Conservation (phyloP, 2,329 filamentous ascomycete genomes). For the Fusarium camptoceras region DNA sequence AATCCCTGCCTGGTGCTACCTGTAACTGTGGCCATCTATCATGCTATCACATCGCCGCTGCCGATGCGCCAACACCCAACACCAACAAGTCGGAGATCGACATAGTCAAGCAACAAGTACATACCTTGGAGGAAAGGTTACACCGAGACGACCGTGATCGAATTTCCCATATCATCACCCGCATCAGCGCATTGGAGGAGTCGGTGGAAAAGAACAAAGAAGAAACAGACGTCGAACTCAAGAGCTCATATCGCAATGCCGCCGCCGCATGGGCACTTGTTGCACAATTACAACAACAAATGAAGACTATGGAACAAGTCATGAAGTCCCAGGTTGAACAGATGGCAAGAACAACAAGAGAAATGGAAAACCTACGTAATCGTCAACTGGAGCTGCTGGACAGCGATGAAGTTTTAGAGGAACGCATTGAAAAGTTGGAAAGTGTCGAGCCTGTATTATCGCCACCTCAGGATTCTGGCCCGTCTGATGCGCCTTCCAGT, state of each 20-base stretch:
- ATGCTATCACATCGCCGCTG: constrained; percentile 67
- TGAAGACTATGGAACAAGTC: constrained; percentile 52
- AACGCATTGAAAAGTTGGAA: constrained; percentile 64
- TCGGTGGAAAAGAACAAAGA: constrained; percentile 64
- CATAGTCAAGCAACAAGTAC: constrained; percentile 45
- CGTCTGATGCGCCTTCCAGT: constrained; percentile 16
- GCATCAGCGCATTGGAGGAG: constrained; percentile 66
- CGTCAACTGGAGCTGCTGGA: constrained; percentile 64
- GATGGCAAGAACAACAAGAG: constrained; percentile 55
- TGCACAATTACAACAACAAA: constrained; percentile 56
- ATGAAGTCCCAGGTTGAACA: constrained; percentile 56
- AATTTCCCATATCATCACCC: constrained; percentile 55
- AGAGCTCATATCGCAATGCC: constrained; percentile 66
- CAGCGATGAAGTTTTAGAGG: constrained; percentile 64
- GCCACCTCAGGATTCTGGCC: constrained; percentile 39
- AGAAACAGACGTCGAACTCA: constrained; percentile 65
- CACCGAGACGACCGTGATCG: constrained; percentile 52
- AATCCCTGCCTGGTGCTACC: constrained; percentile 63
- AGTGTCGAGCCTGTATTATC: constrained; percentile 39
- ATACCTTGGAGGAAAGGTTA: constrained; percentile 51
- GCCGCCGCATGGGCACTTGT: constrained; percentile 66
- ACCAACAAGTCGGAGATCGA: constrained; percentile 56
- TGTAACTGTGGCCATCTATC: constrained; percentile 71
- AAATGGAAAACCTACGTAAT: constrained; percentile 60
- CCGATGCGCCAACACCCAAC: constrained; percentile 62